These are phyloP conservation scores for Xylaria sp. DNA, from an alignment of 2,329 filamentous ascomycete species.

Conservation along the genomic window DNA sequence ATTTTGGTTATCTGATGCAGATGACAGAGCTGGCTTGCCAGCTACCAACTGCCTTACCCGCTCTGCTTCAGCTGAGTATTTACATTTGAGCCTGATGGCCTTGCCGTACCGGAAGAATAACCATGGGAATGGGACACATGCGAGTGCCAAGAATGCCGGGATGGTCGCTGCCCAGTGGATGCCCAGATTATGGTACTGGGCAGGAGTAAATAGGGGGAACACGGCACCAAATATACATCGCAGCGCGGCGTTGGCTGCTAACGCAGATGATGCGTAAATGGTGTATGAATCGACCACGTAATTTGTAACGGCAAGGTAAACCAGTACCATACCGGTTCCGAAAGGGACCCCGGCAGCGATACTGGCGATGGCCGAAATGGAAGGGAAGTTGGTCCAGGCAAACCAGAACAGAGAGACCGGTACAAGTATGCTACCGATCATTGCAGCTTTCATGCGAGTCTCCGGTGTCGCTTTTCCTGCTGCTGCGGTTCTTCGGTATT, in stretches of 20 bases:
- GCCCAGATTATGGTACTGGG: slow-evolving; percentile 67
- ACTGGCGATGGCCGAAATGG: not conserved
- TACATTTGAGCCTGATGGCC: slow-evolving; percentile 70
- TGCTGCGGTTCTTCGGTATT: not conserved
- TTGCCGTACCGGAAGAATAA: slow-evolving; percentile 78
- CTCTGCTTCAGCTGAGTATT: slow-evolving; percentile 71
- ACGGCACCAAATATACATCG: slow-evolving; percentile 67
- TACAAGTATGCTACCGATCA: not conserved
- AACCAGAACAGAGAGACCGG: not conserved
- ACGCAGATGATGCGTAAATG: slow-evolving; percentile 73
- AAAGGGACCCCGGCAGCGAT: slow-evolving; percentile 38
- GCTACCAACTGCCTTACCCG: not conserved
- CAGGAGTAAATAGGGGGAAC: slow-evolving; percentile 67
- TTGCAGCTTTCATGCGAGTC: not conserved
- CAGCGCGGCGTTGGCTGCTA: slow-evolving; percentile 68
- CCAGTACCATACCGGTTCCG: slow-evolving; percentile 56
- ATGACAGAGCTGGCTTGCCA: not conserved
- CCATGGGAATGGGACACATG: slow-evolving; percentile 77
- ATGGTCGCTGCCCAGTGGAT: slow-evolving; percentile 79
- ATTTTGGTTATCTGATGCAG: not conserved
- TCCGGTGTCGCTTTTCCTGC: not conserved
- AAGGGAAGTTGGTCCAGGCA: not conserved
- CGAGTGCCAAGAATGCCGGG: slow-evolving; percentile 76
- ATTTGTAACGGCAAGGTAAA: slow-evolving; percentile 65
- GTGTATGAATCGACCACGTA: slow-evolving; percentile 70